Percentiles rank a stretch among this genome's conserved stretches.
Evolutionary conservation across 2,329 filamentous ascomycete species (phyloP).

Genomic region (Colletotrichum lindemuthianum): DNA sequence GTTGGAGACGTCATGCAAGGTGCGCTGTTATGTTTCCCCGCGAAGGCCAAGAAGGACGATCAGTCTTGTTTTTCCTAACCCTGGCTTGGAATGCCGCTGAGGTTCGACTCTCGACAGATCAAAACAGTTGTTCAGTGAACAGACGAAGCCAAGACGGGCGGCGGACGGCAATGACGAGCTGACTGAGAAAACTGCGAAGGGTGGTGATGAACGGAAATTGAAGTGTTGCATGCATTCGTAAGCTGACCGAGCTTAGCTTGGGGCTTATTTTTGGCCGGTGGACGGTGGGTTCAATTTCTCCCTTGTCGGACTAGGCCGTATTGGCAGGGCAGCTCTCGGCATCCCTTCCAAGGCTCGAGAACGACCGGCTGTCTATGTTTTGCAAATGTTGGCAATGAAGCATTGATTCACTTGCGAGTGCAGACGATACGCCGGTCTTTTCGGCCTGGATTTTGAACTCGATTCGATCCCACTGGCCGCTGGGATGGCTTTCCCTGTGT

Average conservation of each 20-base stretch:
- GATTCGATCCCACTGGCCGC: neutral
- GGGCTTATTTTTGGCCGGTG: conserved; percentile 14
- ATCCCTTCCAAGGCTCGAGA: neutral
- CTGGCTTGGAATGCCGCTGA: conserved; percentile 5
- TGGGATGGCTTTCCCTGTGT: neutral
- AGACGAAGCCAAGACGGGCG: neutral
- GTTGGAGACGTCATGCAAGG: conserved; percentile 25
- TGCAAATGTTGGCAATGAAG: neutral
- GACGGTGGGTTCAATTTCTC: neutral
- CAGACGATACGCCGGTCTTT: too few species aligned
- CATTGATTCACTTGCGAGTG: too few species aligned
- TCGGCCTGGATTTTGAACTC: too few species aligned
- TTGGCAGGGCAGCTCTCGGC: neutral
- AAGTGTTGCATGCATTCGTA: conserved; percentile 4
- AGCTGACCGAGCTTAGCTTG: conserved; percentile 3
- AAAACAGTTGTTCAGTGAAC: neutral
- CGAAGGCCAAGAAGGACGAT: conserved; percentile 13
- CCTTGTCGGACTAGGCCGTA: neutral
- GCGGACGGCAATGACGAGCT: too few species aligned
- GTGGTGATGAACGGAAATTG: conserved; percentile 10
- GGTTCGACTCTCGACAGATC: neutral
- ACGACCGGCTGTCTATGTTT: conserved; percentile 1
- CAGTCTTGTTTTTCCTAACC: neutral
- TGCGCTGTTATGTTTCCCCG: neutral
- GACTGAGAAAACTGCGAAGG: neutral